These are phyloP conservation scores for Penicillium silybi DNA, from an alignment of 495 filamentous ascomycete genomes.

Conservation along the genomic window DNA sequence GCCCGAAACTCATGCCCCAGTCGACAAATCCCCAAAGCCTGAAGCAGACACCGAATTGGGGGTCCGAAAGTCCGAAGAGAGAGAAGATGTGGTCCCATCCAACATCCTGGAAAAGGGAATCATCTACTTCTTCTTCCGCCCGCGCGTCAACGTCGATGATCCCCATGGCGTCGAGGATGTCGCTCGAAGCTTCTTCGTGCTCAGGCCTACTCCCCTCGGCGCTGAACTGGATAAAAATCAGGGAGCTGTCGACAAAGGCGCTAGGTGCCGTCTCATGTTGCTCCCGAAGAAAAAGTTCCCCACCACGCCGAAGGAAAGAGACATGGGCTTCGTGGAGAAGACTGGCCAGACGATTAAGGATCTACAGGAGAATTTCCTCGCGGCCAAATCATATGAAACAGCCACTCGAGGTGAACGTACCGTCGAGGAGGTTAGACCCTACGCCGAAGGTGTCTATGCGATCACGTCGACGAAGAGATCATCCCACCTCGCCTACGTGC, in stretches of 20 bases:
- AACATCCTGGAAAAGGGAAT: conserved; percentile 86
- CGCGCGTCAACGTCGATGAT: conserved; percentile 68
- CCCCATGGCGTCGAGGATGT: conserved; percentile 69
- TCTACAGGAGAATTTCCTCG: conserved; percentile 70
- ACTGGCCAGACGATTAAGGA: conserved; percentile 59
- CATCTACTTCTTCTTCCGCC: conserved; percentile 90
- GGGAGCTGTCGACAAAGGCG: conserved; percentile 54
- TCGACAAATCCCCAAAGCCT: conserved; percentile 6
- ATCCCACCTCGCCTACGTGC: conserved; percentile 75
- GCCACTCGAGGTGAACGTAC: conserved; percentile 71
- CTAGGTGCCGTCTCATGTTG: conserved; percentile 66
- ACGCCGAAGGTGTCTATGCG: conserved; percentile 85
- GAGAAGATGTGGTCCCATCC: conserved; percentile 58
- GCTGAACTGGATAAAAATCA: conserved; percentile 58
- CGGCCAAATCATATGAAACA: conserved; percentile 66
- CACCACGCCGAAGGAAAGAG: conserved; percentile 63
- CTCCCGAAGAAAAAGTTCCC: conserved; percentile 88
- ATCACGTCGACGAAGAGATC: conserved; percentile 67
- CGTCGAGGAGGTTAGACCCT: conserved; percentile 64
- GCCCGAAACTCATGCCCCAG: background rate
- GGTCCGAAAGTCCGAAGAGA: conserved; percentile 37
- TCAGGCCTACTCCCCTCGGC: conserved; percentile 69
- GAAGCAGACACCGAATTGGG: conserved; percentile 14
- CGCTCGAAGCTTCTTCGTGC: conserved; percentile 74
- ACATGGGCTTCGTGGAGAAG: conserved; percentile 85